Evolutionary conservation across 176 grass and related monocot genomes (phyloP), one percentile per base, ranked within the genome.

Genomic region (Zoysia japonica): DNA sequence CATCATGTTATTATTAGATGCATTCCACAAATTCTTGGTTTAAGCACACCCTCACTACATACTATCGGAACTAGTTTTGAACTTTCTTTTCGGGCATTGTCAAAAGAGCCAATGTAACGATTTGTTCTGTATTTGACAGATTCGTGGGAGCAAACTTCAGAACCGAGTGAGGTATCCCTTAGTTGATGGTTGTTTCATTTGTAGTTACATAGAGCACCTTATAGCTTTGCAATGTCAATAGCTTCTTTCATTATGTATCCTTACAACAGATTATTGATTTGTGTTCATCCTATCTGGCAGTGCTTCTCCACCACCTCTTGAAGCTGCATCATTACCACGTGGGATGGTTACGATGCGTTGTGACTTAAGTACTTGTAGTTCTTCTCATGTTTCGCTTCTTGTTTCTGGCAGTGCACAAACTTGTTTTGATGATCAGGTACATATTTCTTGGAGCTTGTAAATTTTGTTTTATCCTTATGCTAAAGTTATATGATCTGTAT

Each of bases 311-410:
- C 96, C 96, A 28, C 90, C 88, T 61, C 86, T 95, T 28, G 88
- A 99, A 93, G 96, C 88, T 83, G 96, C 88, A 1, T 86, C 83
- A 20, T 85, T 99, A 79, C 93, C 96, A 69, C 96, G 90, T 71
- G 96, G 96, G 66, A 93, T 99, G 82, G 86, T 99, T 62, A 99
- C 96, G 8, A 99, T 99, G 96, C 92, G 96, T 36, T 99, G 96
- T 63, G 96, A 99, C 78, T 73, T 99, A 57, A 89, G 79, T 56
- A 99, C 96, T 47, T 91, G 85, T 70, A 99, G 96, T 88, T 88
- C 75, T 43, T 89, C 96, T 81, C 96, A 99, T 80, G 91, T 99
- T 35, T 99, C 96, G 53, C 87, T 99, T 43, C 78, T 99, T 0
- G 96, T 99, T 69, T 99, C 96, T 81, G 96, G 92, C 46, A 95